Evolutionary conservation across 78 protist species (phyloP).

Genomic region (Pigoraptor vietnamica): DNA sequence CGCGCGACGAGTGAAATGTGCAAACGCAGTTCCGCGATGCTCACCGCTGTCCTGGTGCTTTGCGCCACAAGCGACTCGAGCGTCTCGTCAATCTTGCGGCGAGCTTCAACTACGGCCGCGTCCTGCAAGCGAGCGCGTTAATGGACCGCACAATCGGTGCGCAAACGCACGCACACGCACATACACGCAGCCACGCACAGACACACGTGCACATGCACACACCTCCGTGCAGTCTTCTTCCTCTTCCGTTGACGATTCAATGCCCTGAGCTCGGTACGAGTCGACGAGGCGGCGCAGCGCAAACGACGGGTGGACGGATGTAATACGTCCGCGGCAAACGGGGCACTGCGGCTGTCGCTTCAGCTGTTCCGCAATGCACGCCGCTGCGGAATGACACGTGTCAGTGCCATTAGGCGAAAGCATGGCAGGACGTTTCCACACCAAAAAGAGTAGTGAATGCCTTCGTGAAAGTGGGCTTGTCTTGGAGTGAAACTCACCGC

Average conservation of each 20-base stretch:
- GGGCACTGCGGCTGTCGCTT: not conserved
- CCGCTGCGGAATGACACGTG: not conserved
- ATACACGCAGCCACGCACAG: not conserved
- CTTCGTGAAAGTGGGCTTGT: too few relatives aligned
- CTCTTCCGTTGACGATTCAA: not conserved
- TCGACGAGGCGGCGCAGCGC: not conserved
- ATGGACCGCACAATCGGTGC: not conserved
- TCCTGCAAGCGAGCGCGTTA: too few relatives aligned
- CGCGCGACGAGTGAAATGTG: too few relatives aligned
- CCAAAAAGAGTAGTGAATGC: too few relatives aligned
- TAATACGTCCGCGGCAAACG: not conserved
- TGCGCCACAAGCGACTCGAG: not conserved
- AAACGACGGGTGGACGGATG: not conserved
- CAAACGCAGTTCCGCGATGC: not conserved
- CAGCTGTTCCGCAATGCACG: not conserved
- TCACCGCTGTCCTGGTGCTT: not conserved
- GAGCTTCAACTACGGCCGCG: not conserved
- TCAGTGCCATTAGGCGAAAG: not conserved
- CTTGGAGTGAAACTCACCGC: too few relatives aligned
- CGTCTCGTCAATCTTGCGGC: not conserved
- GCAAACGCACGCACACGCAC: not conserved
- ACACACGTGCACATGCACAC: not conserved
- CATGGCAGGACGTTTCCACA: too few relatives aligned
- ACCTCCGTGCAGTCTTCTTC: not conserved
- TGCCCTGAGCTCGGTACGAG: not conserved